These are phyloP conservation scores for Paramecium tetraurelia DNA, from an alignment of 73 alveolate species.

Conservation along the genomic window DNA sequence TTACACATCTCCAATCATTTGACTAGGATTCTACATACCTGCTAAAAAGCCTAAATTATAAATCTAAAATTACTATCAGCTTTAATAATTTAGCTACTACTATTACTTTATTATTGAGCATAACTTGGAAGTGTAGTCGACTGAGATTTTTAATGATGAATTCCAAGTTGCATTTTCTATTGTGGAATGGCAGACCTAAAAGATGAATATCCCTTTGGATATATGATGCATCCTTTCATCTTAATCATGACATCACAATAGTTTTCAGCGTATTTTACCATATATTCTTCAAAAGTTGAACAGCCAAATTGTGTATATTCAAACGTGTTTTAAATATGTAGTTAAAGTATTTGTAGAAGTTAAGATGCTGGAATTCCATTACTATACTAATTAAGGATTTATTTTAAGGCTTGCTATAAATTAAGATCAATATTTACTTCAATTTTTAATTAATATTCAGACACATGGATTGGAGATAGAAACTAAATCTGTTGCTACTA, in stretches of 20 bases:
- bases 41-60: constrained; percentile 50
- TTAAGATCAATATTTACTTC: neutral
- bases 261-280: constrained; percentile 43
- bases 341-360: neutral
- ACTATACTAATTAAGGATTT: neutral
- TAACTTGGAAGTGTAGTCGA: constrained; percentile 28
- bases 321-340: constrained; percentile 7
- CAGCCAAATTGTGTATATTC: constrained; percentile 29
- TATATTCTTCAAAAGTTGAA: constrained; percentile 49
- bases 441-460: neutral
- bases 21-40: neutral
- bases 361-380: constrained; percentile 21
- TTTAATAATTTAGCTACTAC: constrained; percentile 4
- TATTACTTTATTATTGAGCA: neutral
- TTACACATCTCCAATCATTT: neutral
- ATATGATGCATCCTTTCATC: constrained; percentile 12
- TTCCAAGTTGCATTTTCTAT: neutral
- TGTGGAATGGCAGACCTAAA: neutral
- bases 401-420: neutral
- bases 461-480: neutral
- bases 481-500: neutral
- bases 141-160: constrained; percentile 34
- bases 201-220: constrained; percentile 40
- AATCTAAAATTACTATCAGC: constrained; percentile 5
- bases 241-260: constrained; percentile 53